Percentiles rank a stretch among this genome's conserved stretches.
These are phyloP conservation scores for Claviceps lovelessii DNA, from an alignment of 2,329 filamentous ascomycete genomes.

Conservation along the genomic window DNA sequence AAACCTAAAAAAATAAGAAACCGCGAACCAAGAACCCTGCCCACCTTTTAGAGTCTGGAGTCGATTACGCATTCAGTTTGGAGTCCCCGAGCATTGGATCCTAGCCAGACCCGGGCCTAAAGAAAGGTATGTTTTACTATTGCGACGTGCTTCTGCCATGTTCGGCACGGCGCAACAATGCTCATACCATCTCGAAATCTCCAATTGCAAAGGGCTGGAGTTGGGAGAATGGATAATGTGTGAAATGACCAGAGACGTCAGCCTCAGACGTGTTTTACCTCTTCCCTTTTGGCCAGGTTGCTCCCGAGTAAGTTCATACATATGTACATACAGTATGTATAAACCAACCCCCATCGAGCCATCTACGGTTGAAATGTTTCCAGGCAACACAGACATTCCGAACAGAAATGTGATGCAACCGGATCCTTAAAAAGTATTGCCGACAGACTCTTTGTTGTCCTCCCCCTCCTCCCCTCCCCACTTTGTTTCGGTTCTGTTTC, in stretches of 20 bases:
- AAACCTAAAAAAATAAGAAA: neutral
- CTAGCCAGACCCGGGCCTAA: neutral
- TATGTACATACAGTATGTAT: neutral
- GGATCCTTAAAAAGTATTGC: too few relatives aligned
- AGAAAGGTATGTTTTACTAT: neutral
- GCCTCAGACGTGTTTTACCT: too few relatives aligned
- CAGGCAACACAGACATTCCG: neutral
- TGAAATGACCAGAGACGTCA: too few relatives aligned
- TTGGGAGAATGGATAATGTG: too few relatives aligned
- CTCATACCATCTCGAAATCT: too few relatives aligned
- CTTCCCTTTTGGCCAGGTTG: too few relatives aligned
- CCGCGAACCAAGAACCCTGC: neutral
- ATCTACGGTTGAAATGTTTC: neutral
- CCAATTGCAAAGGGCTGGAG: too few relatives aligned
- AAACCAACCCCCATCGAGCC: neutral
- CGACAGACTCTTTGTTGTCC: too few relatives aligned
- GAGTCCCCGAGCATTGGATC: neutral
- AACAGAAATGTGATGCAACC: neutral
- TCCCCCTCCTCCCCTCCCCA: too few relatives aligned
- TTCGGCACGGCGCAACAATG: neutral
- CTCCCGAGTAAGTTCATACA: neutral
- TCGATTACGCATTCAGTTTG: neutral
- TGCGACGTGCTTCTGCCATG: neutral
- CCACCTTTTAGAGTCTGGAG: neutral
- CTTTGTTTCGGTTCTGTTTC: neutral